Conservation (phyloP, 2,329 filamentous ascomycete species). For the Scopulariopsis brevicaulis region DNA sequence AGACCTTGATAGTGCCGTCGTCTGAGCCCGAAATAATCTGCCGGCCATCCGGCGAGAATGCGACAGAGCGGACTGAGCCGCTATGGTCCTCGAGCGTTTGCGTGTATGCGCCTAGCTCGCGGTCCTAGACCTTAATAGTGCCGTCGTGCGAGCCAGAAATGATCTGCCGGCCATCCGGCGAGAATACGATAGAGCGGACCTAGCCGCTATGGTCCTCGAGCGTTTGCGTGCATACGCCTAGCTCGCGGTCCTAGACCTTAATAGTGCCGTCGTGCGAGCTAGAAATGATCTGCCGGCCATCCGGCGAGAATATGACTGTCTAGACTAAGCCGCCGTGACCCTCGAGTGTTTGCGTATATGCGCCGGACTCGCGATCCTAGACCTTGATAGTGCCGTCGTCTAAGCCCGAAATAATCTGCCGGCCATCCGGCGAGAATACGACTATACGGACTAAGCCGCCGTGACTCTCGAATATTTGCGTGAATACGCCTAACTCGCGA, state of each 20-base stretch:
- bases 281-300: constrained; percentile 2
- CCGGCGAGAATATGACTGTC: constrained; percentile 6
- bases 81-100: not conserved
- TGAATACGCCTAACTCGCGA: constrained; percentile 1
- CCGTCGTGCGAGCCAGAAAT: too few species aligned
- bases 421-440: constrained; percentile 5
- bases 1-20: constrained; percentile 7
- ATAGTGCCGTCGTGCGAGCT: constrained; percentile 5
- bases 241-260: constrained; percentile 6
- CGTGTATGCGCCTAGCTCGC: too few species aligned
- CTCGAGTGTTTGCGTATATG: constrained; percentile 6
- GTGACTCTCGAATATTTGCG: constrained; percentile 8
- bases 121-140: too few species aligned
- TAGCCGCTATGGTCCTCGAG: too few species aligned
- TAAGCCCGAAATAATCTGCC: constrained; percentile 4
- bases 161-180: too few species aligned
- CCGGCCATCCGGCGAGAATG: constrained; percentile 7
- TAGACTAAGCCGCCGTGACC: constrained; percentile 4
- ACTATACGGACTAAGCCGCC: constrained; percentile 4
- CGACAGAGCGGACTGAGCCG: constrained; percentile 3
- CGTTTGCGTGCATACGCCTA: too few species aligned
- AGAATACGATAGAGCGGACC: too few species aligned
- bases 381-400: constrained; percentile 6
- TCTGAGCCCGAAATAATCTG: not conserved
- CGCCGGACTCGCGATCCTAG: constrained; percentile 6